Percentiles rank a stretch among this genome's conserved stretches.
Conservation (phyloP, 441 rosid genomes). For the Gossypium schwendimanii region DNA sequence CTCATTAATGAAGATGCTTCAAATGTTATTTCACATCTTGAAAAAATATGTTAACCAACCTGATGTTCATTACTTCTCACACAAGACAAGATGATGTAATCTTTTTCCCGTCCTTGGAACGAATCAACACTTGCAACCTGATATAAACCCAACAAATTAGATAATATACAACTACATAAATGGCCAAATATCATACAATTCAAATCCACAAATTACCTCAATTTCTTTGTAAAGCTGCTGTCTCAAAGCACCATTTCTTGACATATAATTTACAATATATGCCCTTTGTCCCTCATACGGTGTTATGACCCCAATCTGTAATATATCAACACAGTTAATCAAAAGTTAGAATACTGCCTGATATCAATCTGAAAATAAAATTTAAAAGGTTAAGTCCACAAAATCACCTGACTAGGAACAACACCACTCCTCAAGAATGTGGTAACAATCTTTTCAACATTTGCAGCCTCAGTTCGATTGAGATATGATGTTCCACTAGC, state of each 20-base stretch:
- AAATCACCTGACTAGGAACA: conserved; percentile 79
- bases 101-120: conserved; percentile 99
- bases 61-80: conserved; percentile 99
- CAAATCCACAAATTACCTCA: conserved; percentile 50
- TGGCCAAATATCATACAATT: not conserved
- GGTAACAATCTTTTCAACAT: conserved; percentile 98
- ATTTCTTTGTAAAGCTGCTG: conserved; percentile 98
- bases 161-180: conserved; percentile 11
- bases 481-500: conserved; percentile 97
- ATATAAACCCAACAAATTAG: conserved; percentile 19
- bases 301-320: conserved; percentile 94
- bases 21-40: not conserved
- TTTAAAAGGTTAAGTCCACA: not conserved
- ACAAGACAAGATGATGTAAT: conserved; percentile 94
- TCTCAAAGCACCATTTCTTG: conserved; percentile 92
- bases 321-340: not conserved
- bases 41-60: conserved; percentile 37
- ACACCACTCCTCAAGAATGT: conserved; percentile 96
- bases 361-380: conserved; percentile 8
- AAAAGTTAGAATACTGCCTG: not conserved
- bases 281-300: conserved; percentile 99
- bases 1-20: not conserved
- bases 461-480: conserved; percentile 98
- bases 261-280: conserved; percentile 94
- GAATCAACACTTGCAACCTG: conserved; percentile 99